phyloP scores from a whole-genome alignment of 2,329 filamentous ascomycete genomes.

The Colletotrichum shisoi region DNA sequence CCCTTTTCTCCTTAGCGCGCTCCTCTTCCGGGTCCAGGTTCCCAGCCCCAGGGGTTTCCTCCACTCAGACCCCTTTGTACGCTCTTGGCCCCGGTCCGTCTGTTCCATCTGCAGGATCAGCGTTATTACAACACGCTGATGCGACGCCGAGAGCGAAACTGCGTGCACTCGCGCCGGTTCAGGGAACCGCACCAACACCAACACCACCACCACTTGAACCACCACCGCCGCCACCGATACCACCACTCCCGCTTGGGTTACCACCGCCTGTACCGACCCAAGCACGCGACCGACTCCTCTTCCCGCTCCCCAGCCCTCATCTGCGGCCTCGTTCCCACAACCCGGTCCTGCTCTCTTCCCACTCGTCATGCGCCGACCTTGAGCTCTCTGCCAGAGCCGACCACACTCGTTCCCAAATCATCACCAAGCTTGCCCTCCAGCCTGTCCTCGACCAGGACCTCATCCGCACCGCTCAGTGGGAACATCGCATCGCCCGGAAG shows the following conservation, averaged over 20 bases:
- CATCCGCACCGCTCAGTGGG: constrained; percentile 19
- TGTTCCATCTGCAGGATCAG: constrained; percentile 37
- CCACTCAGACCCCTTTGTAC: constrained; percentile 28
- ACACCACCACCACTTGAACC: constrained; percentile 8
- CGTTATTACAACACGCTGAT: constrained; percentile 36
- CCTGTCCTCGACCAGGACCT: constrained; percentile 14
- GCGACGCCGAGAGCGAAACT: constrained; percentile 18
- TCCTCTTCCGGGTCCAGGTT: constrained; percentile 34
- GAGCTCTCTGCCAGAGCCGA: constrained; percentile 38
- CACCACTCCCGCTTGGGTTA: constrained; percentile 7
- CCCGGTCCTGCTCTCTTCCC: constrained; percentile 31
- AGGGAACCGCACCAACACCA: constrained; percentile 16
- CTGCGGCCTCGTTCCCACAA: constrained; percentile 39
- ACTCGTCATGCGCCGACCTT: constrained; percentile 38
- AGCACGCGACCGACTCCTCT: constrained; percentile 10
- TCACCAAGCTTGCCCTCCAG: constrained; percentile 36
- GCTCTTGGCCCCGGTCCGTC: constrained; percentile 22
- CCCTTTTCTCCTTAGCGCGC: constrained; percentile 36
- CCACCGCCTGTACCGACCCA: constrained; percentile 7
- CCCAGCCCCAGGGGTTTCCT: constrained; percentile 35
- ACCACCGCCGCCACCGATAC: constrained; percentile 9
- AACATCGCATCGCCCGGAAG: constrained; percentile 17
- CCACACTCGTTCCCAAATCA: constrained; percentile 35
- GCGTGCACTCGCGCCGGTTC: constrained; percentile 9
- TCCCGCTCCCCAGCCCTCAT: constrained; percentile 30